Conservation (phyloP, 192 early-diverging fungal genomes). For the Helicostylum pulchrum region DNA sequence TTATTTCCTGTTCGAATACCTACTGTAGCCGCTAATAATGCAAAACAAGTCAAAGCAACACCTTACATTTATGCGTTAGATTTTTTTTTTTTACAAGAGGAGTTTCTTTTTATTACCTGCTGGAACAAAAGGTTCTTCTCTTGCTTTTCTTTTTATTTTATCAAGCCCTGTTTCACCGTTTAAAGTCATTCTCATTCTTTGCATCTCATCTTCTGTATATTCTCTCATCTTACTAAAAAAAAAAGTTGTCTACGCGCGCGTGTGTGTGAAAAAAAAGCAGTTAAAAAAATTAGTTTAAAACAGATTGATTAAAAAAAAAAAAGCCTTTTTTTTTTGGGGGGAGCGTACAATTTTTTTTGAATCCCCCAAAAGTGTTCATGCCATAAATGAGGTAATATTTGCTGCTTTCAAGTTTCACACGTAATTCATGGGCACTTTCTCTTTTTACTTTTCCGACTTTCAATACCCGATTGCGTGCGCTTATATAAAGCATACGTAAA, state of each 20-base stretch:
- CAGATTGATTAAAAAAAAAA: not conserved
- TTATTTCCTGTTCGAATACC: constrained; percentile 31
- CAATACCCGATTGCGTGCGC: no score
- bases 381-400: no score
- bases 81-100: not conserved
- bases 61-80: constrained; percentile 12
- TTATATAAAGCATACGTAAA: no score
- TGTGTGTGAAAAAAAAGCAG: no score
- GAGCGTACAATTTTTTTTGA: no score
- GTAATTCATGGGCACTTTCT: no score
- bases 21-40: constrained; percentile 36
- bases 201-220: constrained; percentile 23
- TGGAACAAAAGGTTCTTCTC: constrained; percentile 40
- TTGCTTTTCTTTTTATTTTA: constrained; percentile 33
- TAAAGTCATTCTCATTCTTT: constrained; percentile 22
- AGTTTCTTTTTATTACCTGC: constrained; percentile 22
- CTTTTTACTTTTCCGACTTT: no score
- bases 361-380: no score
- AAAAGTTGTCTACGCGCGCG: not conserved
- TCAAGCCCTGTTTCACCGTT: constrained; percentile 26
- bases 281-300: not conserved
- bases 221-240: constrained; percentile 13
- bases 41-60: constrained; percentile 40
- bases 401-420: no score
- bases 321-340: no score